Evolutionary conservation across 2,329 filamentous ascomycete species (phyloP).

Genomic region (Calycina herbarum): DNA sequence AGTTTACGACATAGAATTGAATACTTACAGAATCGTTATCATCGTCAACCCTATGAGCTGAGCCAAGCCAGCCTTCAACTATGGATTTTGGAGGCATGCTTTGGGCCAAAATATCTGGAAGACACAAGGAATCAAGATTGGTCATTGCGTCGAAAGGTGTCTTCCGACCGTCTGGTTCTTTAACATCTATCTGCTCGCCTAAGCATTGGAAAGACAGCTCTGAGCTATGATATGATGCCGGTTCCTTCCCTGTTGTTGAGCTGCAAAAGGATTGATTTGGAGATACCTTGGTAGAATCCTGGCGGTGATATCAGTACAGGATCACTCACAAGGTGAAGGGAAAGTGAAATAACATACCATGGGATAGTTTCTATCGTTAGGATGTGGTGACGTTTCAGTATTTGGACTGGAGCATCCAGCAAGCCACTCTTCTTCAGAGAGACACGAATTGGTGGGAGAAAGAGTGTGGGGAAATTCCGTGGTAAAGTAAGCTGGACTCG

Average conservation of each 20-base stretch:
- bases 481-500: slow-evolving; percentile 10
- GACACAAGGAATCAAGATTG: background rate
- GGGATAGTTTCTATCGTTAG: background rate
- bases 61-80: slow-evolving; percentile 31
- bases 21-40: slow-evolving; percentile 30
- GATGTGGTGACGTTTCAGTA: slow-evolving; percentile 8
- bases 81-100: slow-evolving; percentile 17
- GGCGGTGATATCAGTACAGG: background rate
- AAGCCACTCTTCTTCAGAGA: slow-evolving; percentile 9
- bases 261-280: background rate
- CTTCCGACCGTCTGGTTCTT: slow-evolving; percentile 26
- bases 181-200: slow-evolving; percentile 16
- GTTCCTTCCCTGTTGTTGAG: background rate
- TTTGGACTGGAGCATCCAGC: slow-evolving; percentile 9
- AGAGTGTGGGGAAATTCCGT: slow-evolving; percentile 3
- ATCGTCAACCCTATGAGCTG: slow-evolving; percentile 23
- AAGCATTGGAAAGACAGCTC: slow-evolving; percentile 33
- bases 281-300: background rate
- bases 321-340: no score
- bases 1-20: background rate
- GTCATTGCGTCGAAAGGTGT: slow-evolving; percentile 14
- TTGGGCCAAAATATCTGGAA: slow-evolving; percentile 16
- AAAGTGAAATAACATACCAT: background rate
- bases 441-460: slow-evolving; percentile 5
- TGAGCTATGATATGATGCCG: slow-evolving; percentile 19